Conservation (phyloP, 2,329 filamentous ascomycete species). For the Mycosphaerella sp. region DNA sequence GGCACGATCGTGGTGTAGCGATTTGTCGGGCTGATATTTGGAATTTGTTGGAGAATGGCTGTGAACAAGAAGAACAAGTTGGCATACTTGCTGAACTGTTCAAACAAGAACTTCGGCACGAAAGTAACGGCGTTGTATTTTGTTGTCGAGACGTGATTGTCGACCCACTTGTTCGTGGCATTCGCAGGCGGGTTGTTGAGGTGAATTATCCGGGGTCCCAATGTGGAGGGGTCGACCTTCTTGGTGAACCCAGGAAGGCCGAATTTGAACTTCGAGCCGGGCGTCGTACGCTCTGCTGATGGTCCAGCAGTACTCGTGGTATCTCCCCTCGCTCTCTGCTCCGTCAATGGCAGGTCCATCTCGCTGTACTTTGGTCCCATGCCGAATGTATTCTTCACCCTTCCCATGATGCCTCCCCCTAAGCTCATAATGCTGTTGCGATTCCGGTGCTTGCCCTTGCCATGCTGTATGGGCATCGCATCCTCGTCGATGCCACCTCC, state of each 20-base stretch:
- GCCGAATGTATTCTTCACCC: constrained; percentile 82
- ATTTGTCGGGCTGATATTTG: constrained; percentile 90
- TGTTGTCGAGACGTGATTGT: constrained; percentile 95
- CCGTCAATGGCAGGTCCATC: constrained; percentile 94
- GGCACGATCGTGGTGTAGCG: constrained; percentile 93
- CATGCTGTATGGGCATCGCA: constrained; percentile 50
- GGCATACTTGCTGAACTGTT: constrained; percentile 99
- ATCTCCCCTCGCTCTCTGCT: constrained; percentile 49
- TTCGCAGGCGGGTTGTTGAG: constrained; percentile 97
- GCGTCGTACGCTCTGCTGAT: constrained; percentile 48
- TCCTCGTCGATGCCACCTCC: constrained; percentile 55
- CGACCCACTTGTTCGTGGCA: constrained; percentile 77
- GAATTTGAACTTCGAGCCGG: constrained; percentile 80
- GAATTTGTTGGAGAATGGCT: constrained; percentile 88
- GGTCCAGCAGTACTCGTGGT: constrained; percentile 16
- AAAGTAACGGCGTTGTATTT: constrained; percentile 96
- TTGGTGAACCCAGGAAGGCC: constrained; percentile 73
- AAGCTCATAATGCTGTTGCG: constrained; percentile 84
- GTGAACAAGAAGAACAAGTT: constrained; percentile 99
- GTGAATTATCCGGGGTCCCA: constrained; percentile 87
- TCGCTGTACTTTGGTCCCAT: constrained; percentile 86
- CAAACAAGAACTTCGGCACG: constrained; percentile 91
- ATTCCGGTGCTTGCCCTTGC: constrained; percentile 43
- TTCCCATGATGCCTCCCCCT: constrained; percentile 80
- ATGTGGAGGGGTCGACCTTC: constrained; percentile 71